A percentile compares a stretch with the other conserved stretches of the same genome.
phyloP scores from a whole-genome alignment of 1,139 yeast species.

The Scheffersomyces quercinus region DNA sequence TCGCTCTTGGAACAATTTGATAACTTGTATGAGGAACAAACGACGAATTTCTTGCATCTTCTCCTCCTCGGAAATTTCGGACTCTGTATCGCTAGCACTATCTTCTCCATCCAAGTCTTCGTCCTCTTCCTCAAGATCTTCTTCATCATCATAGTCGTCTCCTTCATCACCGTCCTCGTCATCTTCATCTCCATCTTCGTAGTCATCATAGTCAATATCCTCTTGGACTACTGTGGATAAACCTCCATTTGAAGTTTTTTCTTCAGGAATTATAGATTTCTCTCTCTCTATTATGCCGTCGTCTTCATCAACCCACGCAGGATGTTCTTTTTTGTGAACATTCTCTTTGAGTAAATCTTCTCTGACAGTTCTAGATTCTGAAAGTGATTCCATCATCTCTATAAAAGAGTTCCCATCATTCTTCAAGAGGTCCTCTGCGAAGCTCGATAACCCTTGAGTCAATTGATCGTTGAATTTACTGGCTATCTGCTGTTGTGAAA shows the following conservation, averaged over 20 bases:
- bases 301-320: conserved; percentile 27
- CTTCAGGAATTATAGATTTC: neutral
- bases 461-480: conserved; percentile 20
- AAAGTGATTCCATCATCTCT: conserved; percentile 74
- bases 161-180: conserved; percentile 26
- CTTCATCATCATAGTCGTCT: conserved; percentile 27
- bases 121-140: conserved; percentile 28
- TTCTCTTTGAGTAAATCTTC: conserved; percentile 35
- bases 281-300: conserved; percentile 7
- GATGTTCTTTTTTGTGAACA: conserved; percentile 1
- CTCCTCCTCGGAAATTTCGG: conserved; percentile 59
- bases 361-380: conserved; percentile 56
- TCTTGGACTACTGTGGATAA: conserved; percentile 1
- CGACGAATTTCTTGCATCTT: conserved; percentile 76
- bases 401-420: conserved; percentile 76
- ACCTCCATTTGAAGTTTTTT: neutral
- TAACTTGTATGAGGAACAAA: conserved; percentile 72
- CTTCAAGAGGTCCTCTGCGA: conserved; percentile 75
- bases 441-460: conserved; percentile 49
- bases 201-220: conserved; percentile 6
- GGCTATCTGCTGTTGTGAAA: conserved; percentile 2
- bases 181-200: conserved; percentile 20
- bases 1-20: conserved; percentile 70
- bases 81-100: conserved; percentile 37
- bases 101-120: conserved; percentile 25